Evolutionary conservation across 2,329 filamentous ascomycete species (phyloP).

Genomic region (Diaporthe ilicicola): DNA sequence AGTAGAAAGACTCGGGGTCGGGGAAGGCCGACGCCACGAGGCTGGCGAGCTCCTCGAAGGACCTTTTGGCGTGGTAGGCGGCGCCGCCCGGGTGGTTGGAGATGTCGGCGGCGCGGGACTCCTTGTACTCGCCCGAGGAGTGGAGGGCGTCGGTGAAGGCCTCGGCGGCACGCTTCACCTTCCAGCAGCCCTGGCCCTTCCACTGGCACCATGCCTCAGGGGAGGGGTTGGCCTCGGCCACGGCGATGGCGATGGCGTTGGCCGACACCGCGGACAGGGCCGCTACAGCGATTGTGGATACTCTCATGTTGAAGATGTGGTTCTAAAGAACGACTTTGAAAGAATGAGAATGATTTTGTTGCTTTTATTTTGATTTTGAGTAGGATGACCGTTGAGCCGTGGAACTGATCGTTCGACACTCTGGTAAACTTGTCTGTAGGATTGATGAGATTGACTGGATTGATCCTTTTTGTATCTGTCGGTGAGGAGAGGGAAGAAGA

Average conservation of each 20-base stretch:
- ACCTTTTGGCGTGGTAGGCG: constrained; percentile 49
- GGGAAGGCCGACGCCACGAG: constrained; percentile 44
- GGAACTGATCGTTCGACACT: constrained; percentile 29
- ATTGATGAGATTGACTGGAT: constrained; percentile 9
- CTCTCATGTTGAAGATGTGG: constrained; percentile 40
- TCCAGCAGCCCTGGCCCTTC: constrained; percentile 52
- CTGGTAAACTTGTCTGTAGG: constrained; percentile 32
- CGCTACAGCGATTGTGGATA: constrained; percentile 39
- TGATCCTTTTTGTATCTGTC: constrained; percentile 20
- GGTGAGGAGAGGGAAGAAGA: constrained; percentile 16
- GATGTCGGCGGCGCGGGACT: constrained; percentile 41
- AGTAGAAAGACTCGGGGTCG: constrained; percentile 45
- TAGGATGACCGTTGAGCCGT: constrained; percentile 28
- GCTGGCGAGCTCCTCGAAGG: constrained; percentile 49
- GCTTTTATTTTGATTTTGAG: neutral
- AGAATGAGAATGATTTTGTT: constrained; percentile 2
- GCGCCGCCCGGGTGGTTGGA: constrained; percentile 46
- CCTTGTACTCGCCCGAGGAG: constrained; percentile 36
- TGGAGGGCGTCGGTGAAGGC: constrained; percentile 43
- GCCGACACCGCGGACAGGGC: constrained; percentile 37
- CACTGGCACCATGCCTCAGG: constrained; percentile 44
- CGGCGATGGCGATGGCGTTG: constrained; percentile 41
- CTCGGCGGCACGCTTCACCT: constrained; percentile 51
- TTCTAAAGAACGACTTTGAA: neutral
- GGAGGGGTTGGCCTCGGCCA: constrained; percentile 35